Percentiles rank a stretch among this genome's conserved stretches.
These are phyloP conservation scores for Termitomyces sp. DNA, from an alignment of 768 basidiomycete species.

Conservation along the genomic window DNA sequence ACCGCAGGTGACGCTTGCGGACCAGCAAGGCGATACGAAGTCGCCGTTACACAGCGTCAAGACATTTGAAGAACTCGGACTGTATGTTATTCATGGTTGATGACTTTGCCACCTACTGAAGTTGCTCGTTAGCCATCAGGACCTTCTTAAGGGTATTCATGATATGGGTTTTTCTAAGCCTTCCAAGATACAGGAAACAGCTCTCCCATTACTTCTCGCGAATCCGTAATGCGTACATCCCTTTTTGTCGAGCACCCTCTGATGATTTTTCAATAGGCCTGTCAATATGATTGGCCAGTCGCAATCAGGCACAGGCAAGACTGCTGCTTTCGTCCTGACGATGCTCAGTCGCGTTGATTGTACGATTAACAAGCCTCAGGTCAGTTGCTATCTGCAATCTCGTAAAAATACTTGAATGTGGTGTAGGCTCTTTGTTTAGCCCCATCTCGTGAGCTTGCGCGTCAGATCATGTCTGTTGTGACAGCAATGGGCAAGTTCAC, in stretches of 20 bases:
- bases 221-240: constrained; percentile 58
- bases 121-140: constrained; percentile 51
- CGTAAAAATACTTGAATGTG: background rate
- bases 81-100: constrained; percentile 48
- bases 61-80: constrained; percentile 90
- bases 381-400: constrained; percentile 19
- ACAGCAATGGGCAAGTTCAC: constrained; percentile 95
- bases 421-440: constrained; percentile 91
- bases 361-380: constrained; percentile 77
- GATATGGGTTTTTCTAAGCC: constrained; percentile 96
- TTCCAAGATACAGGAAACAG: constrained; percentile 97
- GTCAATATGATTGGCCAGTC: constrained; percentile 99
- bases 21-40: constrained; percentile 92
- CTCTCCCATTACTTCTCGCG: constrained; percentile 81
- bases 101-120: background rate
- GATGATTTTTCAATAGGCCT: constrained; percentile 48
- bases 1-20: constrained; percentile 85
- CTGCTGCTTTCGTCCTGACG: constrained; percentile 94
- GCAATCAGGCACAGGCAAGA: constrained; percentile 98
- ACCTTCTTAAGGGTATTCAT: constrained; percentile 91
- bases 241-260: background rate
- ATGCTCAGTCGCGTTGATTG: constrained; percentile 96
- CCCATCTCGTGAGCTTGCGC: constrained; percentile 92
- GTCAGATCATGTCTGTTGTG: constrained; percentile 96
- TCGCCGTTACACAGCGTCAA: constrained; percentile 95